Evolutionary conservation across 2,329 filamentous ascomycete species (phyloP).

Genomic region (Allantophomopsis lycopodina): DNA sequence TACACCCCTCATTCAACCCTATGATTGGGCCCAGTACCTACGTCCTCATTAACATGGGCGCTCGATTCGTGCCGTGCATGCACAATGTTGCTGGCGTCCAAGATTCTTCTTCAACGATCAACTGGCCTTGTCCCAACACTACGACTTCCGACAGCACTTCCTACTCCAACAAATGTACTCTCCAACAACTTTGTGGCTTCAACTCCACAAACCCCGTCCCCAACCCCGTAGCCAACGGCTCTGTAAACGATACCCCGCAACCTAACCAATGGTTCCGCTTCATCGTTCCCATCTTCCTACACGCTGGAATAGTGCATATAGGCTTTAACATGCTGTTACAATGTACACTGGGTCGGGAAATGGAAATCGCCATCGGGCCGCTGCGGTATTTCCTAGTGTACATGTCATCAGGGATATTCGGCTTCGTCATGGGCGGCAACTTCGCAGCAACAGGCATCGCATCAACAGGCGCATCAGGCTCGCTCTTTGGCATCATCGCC

Average conservation of each 20-base stretch:
- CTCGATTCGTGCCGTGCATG: conserved; percentile 89
- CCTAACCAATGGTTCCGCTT: conserved; percentile 97
- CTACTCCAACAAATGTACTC: conserved; percentile 45
- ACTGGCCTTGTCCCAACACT: conserved; percentile 73
- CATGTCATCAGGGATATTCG: conserved; percentile 83
- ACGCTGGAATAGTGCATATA: conserved; percentile 88
- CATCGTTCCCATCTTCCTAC: conserved; percentile 89
- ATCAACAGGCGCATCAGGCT: conserved; percentile 80
- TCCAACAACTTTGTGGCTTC: conserved; percentile 78
- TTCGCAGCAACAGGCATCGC: conserved; percentile 72
- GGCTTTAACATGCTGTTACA: conserved; percentile 91
- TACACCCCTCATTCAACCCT: conserved; percentile 75
- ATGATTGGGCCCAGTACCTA: conserved; percentile 93
- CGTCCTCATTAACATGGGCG: conserved; percentile 93
- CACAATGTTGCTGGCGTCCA: conserved; percentile 61
- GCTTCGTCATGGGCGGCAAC: conserved; percentile 89
- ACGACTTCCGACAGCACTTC: conserved; percentile 40
- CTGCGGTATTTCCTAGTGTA: conserved; percentile 86
- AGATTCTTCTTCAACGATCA: conserved; percentile 29
- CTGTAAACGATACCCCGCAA: conserved; percentile 26
- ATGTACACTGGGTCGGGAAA: conserved; percentile 77
- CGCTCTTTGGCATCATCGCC: conserved; percentile 83
- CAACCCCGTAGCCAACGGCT: conserved; percentile 36
- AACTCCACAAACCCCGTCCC: conserved; percentile 42
- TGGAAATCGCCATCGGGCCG: conserved; percentile 81